Conservation (phyloP, 495 filamentous ascomycete genomes). For the Aspergillus conjunctus region DNA sequence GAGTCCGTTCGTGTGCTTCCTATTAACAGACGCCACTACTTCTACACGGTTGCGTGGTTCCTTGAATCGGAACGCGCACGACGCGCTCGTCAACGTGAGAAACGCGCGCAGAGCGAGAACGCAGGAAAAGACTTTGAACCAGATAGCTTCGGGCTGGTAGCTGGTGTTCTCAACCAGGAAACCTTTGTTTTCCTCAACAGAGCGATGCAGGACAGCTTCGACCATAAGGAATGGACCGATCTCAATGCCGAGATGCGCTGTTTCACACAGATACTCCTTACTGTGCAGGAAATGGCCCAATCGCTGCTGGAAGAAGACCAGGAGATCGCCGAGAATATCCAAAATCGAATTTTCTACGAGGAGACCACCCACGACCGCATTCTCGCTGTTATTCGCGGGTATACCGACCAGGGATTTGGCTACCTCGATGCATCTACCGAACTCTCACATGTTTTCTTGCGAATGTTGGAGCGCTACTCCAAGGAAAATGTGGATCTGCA, state of each 20-base stretch:
- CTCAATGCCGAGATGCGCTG: slow-evolving; percentile 88
- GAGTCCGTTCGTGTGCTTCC: slow-evolving; percentile 82
- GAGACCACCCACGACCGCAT: slow-evolving; percentile 89
- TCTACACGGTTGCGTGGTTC: slow-evolving; percentile 94
- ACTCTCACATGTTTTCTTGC: slow-evolving; percentile 84
- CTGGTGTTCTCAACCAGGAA: slow-evolving; percentile 87
- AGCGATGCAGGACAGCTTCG: slow-evolving; percentile 73
- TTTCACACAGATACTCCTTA: slow-evolving; percentile 77
- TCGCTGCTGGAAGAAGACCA: slow-evolving; percentile 88
- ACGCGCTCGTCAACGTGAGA: slow-evolving; percentile 56
- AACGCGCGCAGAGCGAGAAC: slow-evolving; percentile 39
- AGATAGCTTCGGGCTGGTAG: slow-evolving; percentile 82
- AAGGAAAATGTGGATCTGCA: slow-evolving; percentile 94
- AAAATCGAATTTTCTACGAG: slow-evolving; percentile 97
- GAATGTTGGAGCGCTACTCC: slow-evolving; percentile 89
- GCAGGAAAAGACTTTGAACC: slow-evolving; percentile 55
- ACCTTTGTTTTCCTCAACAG: slow-evolving; percentile 87
- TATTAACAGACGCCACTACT: slow-evolving; percentile 77
- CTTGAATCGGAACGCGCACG: slow-evolving; percentile 83
- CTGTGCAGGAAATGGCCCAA: slow-evolving; percentile 89
- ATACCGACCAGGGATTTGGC: slow-evolving; percentile 91
- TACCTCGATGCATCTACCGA: slow-evolving; percentile 94
- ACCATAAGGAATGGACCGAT: slow-evolving; percentile 83
- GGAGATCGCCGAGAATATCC: slow-evolving; percentile 97
- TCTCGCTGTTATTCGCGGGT: slow-evolving; percentile 72